Conservation (phyloP, 2,329 filamentous ascomycete species). For the Monosporascus sp. region DNA sequence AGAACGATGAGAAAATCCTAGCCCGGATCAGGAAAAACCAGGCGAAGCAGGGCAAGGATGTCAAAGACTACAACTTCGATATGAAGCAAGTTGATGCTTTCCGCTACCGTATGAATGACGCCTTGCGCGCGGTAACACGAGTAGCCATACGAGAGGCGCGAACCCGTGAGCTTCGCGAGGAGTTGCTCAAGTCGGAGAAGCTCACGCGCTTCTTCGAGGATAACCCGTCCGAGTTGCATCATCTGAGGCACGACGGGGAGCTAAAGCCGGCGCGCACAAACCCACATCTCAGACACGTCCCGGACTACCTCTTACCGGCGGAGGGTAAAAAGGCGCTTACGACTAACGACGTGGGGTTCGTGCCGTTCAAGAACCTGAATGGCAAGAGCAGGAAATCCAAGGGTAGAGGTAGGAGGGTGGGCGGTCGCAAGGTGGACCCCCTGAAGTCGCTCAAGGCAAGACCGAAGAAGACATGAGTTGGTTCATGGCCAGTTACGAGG, state of each 20-base stretch:
- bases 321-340: slow-evolving; percentile 66
- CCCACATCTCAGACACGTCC: slow-evolving; percentile 87
- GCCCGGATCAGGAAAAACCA: slow-evolving; percentile 76
- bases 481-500: neutral
- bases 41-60: slow-evolving; percentile 68
- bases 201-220: slow-evolving; percentile 95
- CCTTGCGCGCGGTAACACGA: slow-evolving; percentile 81
- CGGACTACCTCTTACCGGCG: slow-evolving; percentile 82
- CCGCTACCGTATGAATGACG: slow-evolving; percentile 91
- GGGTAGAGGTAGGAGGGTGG: slow-evolving; percentile 45
- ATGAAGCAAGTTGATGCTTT: slow-evolving; percentile 92
- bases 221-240: slow-evolving; percentile 82
- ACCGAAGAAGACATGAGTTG: slow-evolving; percentile 33
- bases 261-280: slow-evolving; percentile 78
- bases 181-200: slow-evolving; percentile 90
- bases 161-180: slow-evolving; percentile 79
- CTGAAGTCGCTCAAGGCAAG: slow-evolving; percentile 80
- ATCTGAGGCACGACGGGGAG: slow-evolving; percentile 86
- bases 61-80: slow-evolving; percentile 91
- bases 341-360: slow-evolving; percentile 67
- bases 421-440: slow-evolving; percentile 70
- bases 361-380: slow-evolving; percentile 56
- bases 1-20: slow-evolving; percentile 80
- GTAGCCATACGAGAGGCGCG: slow-evolving; percentile 87
- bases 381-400: slow-evolving; percentile 44